Conservation (phyloP, 1,284 basidiomycete genomes). For the Hortiboletus rubellus region DNA sequence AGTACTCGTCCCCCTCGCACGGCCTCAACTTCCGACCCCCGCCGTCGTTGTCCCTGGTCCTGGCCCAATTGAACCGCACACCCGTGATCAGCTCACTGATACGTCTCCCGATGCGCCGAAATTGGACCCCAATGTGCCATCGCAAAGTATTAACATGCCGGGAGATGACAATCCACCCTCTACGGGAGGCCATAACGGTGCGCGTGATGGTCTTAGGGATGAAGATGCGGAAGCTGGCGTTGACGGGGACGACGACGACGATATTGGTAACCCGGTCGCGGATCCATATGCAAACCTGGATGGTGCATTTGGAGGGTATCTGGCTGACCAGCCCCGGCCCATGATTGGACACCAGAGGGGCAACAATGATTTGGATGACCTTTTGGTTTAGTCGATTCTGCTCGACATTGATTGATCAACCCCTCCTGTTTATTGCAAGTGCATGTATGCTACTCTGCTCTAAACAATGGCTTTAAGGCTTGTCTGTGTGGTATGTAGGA, state of each 20-base stretch:
- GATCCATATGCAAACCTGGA: constrained; percentile 79
- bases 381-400: constrained; percentile 48
- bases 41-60: constrained; percentile 59
- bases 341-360: constrained; percentile 35
- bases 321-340: constrained; percentile 64
- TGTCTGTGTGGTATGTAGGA: constrained; percentile 16
- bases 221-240: constrained; percentile 15
- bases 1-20: constrained; percentile 63
- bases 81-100: constrained; percentile 23
- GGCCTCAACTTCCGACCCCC: constrained; percentile 49
- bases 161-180: constrained; percentile 1
- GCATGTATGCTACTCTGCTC: constrained; percentile 9
- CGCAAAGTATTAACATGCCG: constrained; percentile 13
- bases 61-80: constrained; percentile 59
- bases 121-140: constrained; percentile 9
- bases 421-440: not conserved
- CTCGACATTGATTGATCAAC: not conserved
- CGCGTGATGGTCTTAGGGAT: constrained; percentile 6
- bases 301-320: constrained; percentile 67
- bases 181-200: not conserved
- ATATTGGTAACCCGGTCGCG: constrained; percentile 29
- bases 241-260: constrained; percentile 38
- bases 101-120: constrained; percentile 22
- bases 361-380: constrained; percentile 45
- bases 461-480: not conserved